Base-by-base conservation (phyloP, 768 basidiomycete species). In the Boletus insuetus region DNA sequence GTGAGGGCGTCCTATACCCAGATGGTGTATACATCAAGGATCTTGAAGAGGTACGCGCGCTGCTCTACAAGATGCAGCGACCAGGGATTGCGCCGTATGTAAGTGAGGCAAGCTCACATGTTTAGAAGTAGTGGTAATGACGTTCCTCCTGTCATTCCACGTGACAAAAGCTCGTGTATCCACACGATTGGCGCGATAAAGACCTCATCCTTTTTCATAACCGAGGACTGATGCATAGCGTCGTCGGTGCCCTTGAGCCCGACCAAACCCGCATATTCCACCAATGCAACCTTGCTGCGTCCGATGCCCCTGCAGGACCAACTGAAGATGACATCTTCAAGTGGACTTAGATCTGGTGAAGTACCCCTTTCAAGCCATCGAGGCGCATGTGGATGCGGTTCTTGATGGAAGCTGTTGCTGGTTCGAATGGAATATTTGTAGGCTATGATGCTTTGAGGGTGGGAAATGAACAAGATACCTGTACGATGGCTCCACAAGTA, bases 1-100 rank as follows among this genome's bases (percentile, higher is more conserved):
- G 79, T 10, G 79, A 84, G 43, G 84, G 77, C 0, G 84, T 89
- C 3, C 74, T 93, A 3, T 95, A 85, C 70, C 93, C 94, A 3
- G 86, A 93, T 55, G 94, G 94, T 8, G 86, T 80, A 2, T 81
- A 84, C 62, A 64, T 97, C 63, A 88, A 75, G 17, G 83, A 94
- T 65, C 75, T 95, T 24, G 78, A 79, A 50, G 75, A 83, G 53
- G 89, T 91, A 10, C 79, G 94, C 7, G 82, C 78, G 7, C 66
- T 94, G 19, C 68, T 94, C 35, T 92, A 96, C 74, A 80, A 77
- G 73, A 88, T 95, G 81, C 92, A 94, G 69, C 75, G 93, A 12
- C 93, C 94, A n/a, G 38, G 16, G n/a, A 39, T 39, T n/a, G 38
- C 38, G 14, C 38, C 38, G 3, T n/a, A 39, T 16, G 38, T 39